A percentile compares a stretch with the other conserved stretches of the same genome.
These are phyloP conservation scores for Torulaspora globosa DNA, from an alignment of 1,139 yeast genomes.

Conservation along the genomic window DNA sequence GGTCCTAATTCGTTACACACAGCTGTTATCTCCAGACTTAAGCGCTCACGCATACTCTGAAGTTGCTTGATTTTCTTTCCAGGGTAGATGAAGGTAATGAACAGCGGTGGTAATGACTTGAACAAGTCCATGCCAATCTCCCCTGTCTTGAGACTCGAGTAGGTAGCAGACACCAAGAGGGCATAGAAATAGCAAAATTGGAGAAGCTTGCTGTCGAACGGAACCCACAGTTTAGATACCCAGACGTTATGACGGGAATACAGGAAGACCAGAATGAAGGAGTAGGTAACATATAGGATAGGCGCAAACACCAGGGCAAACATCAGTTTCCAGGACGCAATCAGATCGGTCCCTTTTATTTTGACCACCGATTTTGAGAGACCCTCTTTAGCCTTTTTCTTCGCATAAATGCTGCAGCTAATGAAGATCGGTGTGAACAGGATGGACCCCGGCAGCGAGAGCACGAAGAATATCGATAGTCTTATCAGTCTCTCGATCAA, in stretches of 20 bases:
- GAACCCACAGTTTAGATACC: conserved; percentile 43
- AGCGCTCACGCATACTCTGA: conserved; percentile 45
- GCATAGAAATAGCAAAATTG: conserved; percentile 40
- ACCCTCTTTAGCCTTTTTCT: conserved; percentile 56
- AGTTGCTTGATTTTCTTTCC: conserved; percentile 43
- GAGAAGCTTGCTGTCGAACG: conserved; percentile 37
- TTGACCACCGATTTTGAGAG: conserved; percentile 64
- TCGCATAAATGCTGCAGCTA: conserved; percentile 51
- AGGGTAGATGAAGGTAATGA: conserved; percentile 61
- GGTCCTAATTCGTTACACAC: conserved; percentile 65
- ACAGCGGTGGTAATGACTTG: conserved; percentile 77
- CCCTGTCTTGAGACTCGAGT: conserved; percentile 83
- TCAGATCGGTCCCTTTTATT: conserved; percentile 66
- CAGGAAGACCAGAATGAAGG: conserved; percentile 51
- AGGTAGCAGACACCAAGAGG: conserved; percentile 62
- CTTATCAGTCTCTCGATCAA: conserved; percentile 36
- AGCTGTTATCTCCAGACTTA: conserved; percentile 52
- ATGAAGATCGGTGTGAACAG: conserved; percentile 66
- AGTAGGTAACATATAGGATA: conserved; percentile 58
- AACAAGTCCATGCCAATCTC: conserved; percentile 89
- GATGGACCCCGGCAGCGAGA: conserved; percentile 64
- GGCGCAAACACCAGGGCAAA: conserved; percentile 70
- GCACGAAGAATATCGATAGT: conserved; percentile 34
- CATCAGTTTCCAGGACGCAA: conserved; percentile 74
- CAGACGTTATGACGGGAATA: conserved; percentile 33